Base-by-base conservation (phyloP, 2,329 filamentous ascomycete species). In the Aspergillus hiratsukae region DNA sequence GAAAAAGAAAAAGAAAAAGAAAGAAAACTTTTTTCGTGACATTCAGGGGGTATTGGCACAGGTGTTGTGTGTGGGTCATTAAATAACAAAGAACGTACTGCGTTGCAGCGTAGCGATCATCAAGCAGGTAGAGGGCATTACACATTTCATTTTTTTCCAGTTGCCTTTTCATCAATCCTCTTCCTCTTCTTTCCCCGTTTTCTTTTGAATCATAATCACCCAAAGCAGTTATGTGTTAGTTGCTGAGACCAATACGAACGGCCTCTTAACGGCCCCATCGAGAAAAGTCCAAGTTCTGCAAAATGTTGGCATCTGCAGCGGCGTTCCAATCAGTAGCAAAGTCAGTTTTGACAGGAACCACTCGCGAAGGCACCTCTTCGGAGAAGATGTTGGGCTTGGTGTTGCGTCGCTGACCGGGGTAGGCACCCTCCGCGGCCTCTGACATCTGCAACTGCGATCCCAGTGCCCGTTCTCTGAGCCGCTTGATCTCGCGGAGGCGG, bases 401-500 rank as follows among this genome's bases (percentile, higher is more conserved):
- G 61, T 73, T 68, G 59, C 68, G 69, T 56, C 67, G 65, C 43
- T 71, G 64, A 60, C 70, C 64, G 10, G 66, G 61, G 59, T 74
- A 65, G 62, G 69, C 58, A 62, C 70, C 54, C 68, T 76, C 64
- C 5, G 65, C 43, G 10, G 64, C 53, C 48, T 72, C 71, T 4
- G 67, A 48, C 40, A 57, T 62, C 53, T 72, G 67, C 3, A 63
- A 61, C 51, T 69, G 69, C 14, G 66, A 58, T n/a, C 61, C 58
- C 35, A 72, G 61, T 7, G 73, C 70, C 23, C 76, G 71, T 49
- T 95, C 90, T 28, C 91, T 85, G 51, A 99, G 81, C 48, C 86
- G 83, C 69, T 88, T 88, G 69, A 99, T 95, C 70, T 93, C 89
- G 50, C 89, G 85, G 11, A 97, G 82, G 50, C 94, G 86, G 65